These are phyloP conservation scores for Microascus cirrosus DNA, from an alignment of 2,329 filamentous ascomycete species.

Conservation along the genomic window DNA sequence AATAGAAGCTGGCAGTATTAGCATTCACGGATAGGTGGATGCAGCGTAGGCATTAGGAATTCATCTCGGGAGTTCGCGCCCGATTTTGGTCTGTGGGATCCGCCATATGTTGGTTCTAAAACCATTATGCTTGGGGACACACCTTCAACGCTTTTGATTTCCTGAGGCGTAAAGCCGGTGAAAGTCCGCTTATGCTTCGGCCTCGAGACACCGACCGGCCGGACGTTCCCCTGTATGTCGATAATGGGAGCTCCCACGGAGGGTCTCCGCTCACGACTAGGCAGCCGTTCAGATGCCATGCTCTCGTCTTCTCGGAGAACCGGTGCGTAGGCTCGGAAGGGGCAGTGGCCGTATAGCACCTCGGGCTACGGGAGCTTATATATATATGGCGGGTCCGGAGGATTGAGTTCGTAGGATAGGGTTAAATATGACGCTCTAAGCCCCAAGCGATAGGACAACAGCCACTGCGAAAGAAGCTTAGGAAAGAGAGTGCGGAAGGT, in stretches of 20 bases:
- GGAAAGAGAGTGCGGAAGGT: not conserved
- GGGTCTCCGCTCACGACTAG: conserved; percentile 48
- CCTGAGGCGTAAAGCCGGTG: conserved; percentile 79
- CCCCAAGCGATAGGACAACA: not conserved
- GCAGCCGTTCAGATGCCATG: conserved; percentile 16
- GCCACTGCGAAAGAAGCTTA: not conserved
- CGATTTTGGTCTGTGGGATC: too few species aligned
- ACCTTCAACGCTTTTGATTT: conserved; percentile 92
- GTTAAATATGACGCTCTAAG: not conserved
- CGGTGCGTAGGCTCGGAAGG: not conserved
- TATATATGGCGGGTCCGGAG: not conserved
- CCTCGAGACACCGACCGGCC: conserved; percentile 71
- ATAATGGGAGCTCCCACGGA: conserved; percentile 75
- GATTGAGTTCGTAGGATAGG: not conserved
- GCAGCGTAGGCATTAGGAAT: too few species aligned
- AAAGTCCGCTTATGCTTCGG: conserved; percentile 97
- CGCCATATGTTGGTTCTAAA: not conserved
- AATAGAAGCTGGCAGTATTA: conserved; percentile 48
- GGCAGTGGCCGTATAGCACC: not conserved
- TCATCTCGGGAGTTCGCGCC: too few species aligned
- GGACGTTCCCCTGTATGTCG: conserved; percentile 75
- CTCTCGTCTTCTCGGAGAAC: not conserved
- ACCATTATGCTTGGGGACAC: conserved; percentile 13
- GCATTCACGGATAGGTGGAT: too few species aligned
- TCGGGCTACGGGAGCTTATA: not conserved